These are phyloP conservation scores for Diutina neorugosa DNA, from an alignment of 1,139 yeast genomes.

Conservation along the genomic window DNA sequence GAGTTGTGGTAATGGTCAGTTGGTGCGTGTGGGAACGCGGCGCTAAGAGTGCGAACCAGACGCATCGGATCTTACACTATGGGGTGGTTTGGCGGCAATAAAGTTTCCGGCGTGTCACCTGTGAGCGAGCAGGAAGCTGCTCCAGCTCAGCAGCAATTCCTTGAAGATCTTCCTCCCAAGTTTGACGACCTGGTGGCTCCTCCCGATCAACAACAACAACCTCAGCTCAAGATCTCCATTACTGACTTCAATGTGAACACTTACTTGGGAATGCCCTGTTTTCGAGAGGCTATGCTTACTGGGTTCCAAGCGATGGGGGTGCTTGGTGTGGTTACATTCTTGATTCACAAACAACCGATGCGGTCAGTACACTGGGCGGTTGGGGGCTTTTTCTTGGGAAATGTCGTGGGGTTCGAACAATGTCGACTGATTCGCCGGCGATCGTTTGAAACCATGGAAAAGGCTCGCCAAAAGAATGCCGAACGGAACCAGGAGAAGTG, in stretches of 20 bases:
- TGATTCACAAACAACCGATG: constrained; percentile 51
- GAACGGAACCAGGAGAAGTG: constrained; percentile 2
- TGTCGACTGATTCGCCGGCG: constrained; percentile 63
- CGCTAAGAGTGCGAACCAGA: not conserved
- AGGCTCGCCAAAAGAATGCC: constrained; percentile 33
- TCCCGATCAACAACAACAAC: constrained; percentile 13
- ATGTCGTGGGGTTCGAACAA: constrained; percentile 86
- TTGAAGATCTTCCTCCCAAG: constrained; percentile 30
- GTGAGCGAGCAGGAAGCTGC: not conserved
- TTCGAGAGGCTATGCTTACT: constrained; percentile 76
- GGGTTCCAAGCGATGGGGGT: constrained; percentile 84
- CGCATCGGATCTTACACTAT: not conserved
- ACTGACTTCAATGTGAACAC: constrained; percentile 46
- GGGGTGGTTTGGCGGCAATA: constrained; percentile 2
- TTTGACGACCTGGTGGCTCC: constrained; percentile 26
- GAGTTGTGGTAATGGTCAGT: not conserved
- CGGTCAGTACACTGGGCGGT: constrained; percentile 74
- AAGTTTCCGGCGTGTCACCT: not conserved
- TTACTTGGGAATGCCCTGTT: constrained; percentile 68
- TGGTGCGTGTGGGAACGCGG: not conserved
- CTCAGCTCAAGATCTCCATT: constrained; percentile 17
- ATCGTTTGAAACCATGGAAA: constrained; percentile 47
- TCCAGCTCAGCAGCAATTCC: not conserved
- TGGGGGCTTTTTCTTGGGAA: constrained; percentile 71
- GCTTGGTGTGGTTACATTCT: constrained; percentile 57